Base-by-base conservation (phyloP, 306 rosid genomes). In the Cicer chorassanicum region DNA sequence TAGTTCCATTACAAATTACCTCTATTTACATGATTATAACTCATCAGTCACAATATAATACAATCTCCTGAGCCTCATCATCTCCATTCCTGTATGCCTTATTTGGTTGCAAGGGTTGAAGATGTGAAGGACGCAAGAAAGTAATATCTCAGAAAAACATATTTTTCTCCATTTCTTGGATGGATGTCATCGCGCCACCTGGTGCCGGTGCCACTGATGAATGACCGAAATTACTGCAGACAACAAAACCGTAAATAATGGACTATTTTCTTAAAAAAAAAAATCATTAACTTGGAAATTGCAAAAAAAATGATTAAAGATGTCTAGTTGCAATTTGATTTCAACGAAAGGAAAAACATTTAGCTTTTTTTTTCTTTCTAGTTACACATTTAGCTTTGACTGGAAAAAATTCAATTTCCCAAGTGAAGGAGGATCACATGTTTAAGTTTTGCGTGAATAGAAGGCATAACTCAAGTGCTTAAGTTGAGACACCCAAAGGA, bases 1-100 rank as follows among this genome's bases (percentile, higher is more conserved):
- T 54, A 79, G 84, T 71, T 82, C 80, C 83, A 84, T 73, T 87
- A 88, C 86, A 84, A 72, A 76, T 85, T 76, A 88, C 89, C 89
- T 74, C 88, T 91, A 89, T 91, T 89, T 91, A 89, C 93, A 91
- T 42, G 78, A 63, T 50, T 50, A 78, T 39, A 81, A 83, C 81
- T 66, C 68, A 78, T 74, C 82, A 73, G 74, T 87, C 84, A 81
- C 85, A 76, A 72, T 82, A 89, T 75, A 61, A 80, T 45, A 86
- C 87, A 85, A 79, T 84, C 80, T 80, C 70, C 14, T 44, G 36
- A 29, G 82, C 82, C 84, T 51, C 78, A 60, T 43, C 72, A 39
- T 65, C 60, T 63, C 57, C 80, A 56, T 54, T 64, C 74, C 72
- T 70, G 80, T 39, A 57, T 67, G 68, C 79, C 76, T 86, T 89